Evolutionary conservation across 2,329 filamentous ascomycete genomes (phyloP), one percentile per base, ranked within the genome.

Genomic region (Scedosporium dehoogii): DNA sequence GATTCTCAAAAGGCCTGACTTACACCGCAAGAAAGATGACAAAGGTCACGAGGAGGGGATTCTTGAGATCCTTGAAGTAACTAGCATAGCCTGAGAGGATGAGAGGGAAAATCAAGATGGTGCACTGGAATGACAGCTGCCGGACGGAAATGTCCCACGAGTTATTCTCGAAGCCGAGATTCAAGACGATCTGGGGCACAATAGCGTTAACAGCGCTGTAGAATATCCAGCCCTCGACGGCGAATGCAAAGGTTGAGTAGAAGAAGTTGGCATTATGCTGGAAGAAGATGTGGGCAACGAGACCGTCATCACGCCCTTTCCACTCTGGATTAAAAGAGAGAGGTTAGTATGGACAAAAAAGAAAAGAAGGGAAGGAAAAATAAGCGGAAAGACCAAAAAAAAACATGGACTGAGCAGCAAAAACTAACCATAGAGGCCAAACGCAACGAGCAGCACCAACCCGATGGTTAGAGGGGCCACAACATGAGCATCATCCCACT

Each of bases 151-250:
- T 82, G 4, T 64, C 66, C 78, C 78, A 82, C 0, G 78, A 67
- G 58, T 76, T 70, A 10, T 72, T 72, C 65, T 79, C 74, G 63
- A 79, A 82, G 4, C 79, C 79, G 4, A 82, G 72, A 63, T 81
- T 73, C 3, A 81, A 73, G 2, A 78, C 71, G 58, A 82, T 76
- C 62, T 80, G 76, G 1, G 79, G 79, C 1, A 79, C 79, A 58
- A 81, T 71, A 23, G 76, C 76, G 69, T 81, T 81, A 63, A 82
- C 78, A 1, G 79, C 80, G 62, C 75, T 77, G 70, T 81, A 82
- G 68, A 82, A 84, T 62, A 84, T 81, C 81, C 81, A 85, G 14
- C 81, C 81, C 70, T 85, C 81, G 41, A 84, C 79, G 3, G 78
- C 78, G 64, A 84, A 84, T 3, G 81, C 81, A 67, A 83, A 82